phyloP scores from a whole-genome alignment of 768 basidiomycete genomes.

The Hygrophorus russula region DNA sequence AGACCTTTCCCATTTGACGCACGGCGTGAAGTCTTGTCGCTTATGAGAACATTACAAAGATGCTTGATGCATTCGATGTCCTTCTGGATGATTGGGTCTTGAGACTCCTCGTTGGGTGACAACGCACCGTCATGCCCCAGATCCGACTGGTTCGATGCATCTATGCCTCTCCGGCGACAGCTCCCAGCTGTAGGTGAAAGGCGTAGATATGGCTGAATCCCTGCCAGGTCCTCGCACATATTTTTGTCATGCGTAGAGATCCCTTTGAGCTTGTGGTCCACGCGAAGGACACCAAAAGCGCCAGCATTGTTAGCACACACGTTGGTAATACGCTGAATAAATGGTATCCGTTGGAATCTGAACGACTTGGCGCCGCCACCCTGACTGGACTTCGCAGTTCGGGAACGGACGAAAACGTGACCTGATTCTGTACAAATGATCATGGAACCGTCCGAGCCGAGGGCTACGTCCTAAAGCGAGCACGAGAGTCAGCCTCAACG shows the following conservation, averaged over 20 bases:
- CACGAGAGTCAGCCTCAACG: not conserved
- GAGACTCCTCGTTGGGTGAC: not conserved
- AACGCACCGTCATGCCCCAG: not conserved
- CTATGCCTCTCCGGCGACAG: not conserved
- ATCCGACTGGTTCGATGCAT: not conserved
- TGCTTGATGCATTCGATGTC: constrained; percentile 24
- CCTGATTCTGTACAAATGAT: constrained; percentile 93
- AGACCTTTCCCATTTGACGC: constrained; percentile 4
- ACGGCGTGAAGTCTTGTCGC: constrained; percentile 17
- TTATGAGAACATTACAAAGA: constrained; percentile 21
- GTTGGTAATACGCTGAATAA: constrained; percentile 72
- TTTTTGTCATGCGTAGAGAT: constrained; percentile 45
- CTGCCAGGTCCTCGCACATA: constrained; percentile 55
- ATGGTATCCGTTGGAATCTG: constrained; percentile 74
- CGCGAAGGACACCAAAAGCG: constrained; percentile 74
- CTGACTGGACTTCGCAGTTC: constrained; percentile 27
- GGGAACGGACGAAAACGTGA: constrained; percentile 79
- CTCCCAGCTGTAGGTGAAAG: constrained; percentile 8
- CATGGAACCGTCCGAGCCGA: constrained; percentile 79
- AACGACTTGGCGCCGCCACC: constrained; percentile 32
- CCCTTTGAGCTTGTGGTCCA: constrained; percentile 51
- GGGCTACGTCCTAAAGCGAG: constrained; percentile 61
- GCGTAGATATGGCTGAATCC: constrained; percentile 51
- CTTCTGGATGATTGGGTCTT: constrained; percentile 9
- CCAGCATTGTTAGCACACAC: constrained; percentile 85